These are phyloP conservation scores for Phylloporus gajari DNA, from an alignment of 1,284 basidiomycete genomes.

Conservation along the genomic window DNA sequence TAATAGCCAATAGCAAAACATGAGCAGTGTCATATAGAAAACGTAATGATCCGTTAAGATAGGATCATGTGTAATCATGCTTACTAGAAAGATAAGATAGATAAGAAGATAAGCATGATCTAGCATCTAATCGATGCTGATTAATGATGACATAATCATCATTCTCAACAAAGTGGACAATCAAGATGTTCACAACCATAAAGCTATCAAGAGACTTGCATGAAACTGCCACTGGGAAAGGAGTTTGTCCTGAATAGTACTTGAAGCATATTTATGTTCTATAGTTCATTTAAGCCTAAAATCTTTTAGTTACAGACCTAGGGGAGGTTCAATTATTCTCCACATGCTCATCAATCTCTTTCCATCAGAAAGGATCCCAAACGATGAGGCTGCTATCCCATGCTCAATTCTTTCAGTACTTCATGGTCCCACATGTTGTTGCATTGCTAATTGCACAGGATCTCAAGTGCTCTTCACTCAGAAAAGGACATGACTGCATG, in stretches of 20 bases:
- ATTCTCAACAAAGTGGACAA: background rate
- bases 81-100: no score
- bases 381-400: background rate
- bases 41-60: no score
- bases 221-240: background rate
- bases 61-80: no score
- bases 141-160: no score
- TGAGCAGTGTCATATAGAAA: no score
- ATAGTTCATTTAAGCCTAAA: background rate
- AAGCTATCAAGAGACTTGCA: background rate
- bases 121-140: no score
- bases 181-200: background rate
- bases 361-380: background rate
- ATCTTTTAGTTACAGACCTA: background rate
- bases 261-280: background rate
- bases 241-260: background rate
- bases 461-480: background rate
- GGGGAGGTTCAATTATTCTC: background rate
- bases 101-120: no score
- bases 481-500: background rate
- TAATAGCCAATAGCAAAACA: no score
- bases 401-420: background rate
- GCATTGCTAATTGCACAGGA: background rate
- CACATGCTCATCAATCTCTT: background rate
- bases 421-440: background rate